These are phyloP conservation scores for Ajuga chamaepitys DNA, from an alignment of 257 asterid species.

Conservation along the genomic window DNA sequence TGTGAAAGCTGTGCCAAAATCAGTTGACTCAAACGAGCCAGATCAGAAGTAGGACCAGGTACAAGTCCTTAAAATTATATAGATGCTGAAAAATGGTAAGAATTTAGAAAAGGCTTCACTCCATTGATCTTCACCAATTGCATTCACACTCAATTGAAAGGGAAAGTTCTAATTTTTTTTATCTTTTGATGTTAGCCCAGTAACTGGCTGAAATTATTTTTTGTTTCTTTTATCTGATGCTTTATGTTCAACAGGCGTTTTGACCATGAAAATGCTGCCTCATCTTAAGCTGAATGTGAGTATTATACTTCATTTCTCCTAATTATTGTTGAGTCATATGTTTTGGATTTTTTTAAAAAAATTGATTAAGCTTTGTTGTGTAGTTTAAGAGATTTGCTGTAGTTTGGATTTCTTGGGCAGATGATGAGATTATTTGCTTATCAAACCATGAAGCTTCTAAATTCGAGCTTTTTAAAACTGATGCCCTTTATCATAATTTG, in stretches of 20 bases:
- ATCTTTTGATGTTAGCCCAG: neutral
- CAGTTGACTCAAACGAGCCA: conserved; percentile 81
- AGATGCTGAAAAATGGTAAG: no score
- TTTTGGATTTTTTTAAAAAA: neutral
- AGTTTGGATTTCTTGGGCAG: conserved; percentile 19
- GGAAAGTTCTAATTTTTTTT: neutral
- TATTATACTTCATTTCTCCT: no score
- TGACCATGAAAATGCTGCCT: no score
- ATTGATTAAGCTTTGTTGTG: neutral
- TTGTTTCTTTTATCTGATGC: no score
- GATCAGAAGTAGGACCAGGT: conserved; percentile 95
- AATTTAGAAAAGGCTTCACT: neutral
- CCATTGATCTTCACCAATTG: neutral
- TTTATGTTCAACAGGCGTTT: no score
- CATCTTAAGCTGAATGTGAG: no score
- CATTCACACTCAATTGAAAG: neutral
- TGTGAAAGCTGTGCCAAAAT: conserved; percentile 86
- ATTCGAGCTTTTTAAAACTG: conserved; percentile 87
- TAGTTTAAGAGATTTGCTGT: neutral
- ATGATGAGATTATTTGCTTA: conserved; percentile 46
- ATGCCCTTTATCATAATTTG: no score
- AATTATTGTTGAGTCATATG: no score
- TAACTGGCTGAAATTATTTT: neutral
- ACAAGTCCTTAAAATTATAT: conserved; percentile 3
- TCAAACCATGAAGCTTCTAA: conserved; percentile 35